Evolutionary conservation across 352 stramenopile species (phyloP).

Genomic region (Phytophthora citrophthora): DNA sequence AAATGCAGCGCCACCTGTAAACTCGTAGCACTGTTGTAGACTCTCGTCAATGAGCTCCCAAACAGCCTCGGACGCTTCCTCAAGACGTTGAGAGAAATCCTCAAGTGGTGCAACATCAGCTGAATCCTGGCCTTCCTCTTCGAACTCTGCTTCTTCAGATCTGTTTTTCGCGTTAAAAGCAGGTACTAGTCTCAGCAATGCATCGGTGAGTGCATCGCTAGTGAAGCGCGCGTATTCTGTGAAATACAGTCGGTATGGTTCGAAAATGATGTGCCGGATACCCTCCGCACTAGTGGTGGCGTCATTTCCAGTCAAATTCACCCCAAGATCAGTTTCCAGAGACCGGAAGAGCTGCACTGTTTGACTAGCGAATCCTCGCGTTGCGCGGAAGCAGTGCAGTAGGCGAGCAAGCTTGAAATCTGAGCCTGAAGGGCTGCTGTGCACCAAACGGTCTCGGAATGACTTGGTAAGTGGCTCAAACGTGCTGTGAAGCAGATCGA

Average conservation of each 20-base stretch:
- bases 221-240: conserved; percentile 55
- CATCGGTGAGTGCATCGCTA: conserved; percentile 43
- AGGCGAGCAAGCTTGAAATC: conserved; percentile 41
- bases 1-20: conserved; percentile 62
- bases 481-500: conserved; percentile 57
- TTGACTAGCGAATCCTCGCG: conserved; percentile 49
- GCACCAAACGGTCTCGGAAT: conserved; percentile 58
- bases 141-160: conserved; percentile 18
- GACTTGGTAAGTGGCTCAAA: conserved; percentile 53
- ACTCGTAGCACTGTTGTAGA: conserved; percentile 62
- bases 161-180: conserved; percentile 30
- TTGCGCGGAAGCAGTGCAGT: conserved; percentile 52
- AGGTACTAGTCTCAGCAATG: conserved; percentile 52
- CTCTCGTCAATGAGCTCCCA: conserved; percentile 60
- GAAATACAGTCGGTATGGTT: conserved; percentile 65
- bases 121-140: conserved; percentile 32
- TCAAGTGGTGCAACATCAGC: conserved; percentile 46
- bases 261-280: conserved; percentile 46
- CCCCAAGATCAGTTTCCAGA: conserved; percentile 33
- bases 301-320: conserved; percentile 14
- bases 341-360: conserved; percentile 53
- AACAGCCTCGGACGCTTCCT: conserved; percentile 50
- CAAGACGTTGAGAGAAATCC: conserved; percentile 62
- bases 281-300: conserved; percentile 11
- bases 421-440: conserved; percentile 15